A percentile compares a stretch with the other conserved stretches of the same genome.
Conservation (phyloP, 345 rosid genomes). For the Alliaria petiolata region DNA sequence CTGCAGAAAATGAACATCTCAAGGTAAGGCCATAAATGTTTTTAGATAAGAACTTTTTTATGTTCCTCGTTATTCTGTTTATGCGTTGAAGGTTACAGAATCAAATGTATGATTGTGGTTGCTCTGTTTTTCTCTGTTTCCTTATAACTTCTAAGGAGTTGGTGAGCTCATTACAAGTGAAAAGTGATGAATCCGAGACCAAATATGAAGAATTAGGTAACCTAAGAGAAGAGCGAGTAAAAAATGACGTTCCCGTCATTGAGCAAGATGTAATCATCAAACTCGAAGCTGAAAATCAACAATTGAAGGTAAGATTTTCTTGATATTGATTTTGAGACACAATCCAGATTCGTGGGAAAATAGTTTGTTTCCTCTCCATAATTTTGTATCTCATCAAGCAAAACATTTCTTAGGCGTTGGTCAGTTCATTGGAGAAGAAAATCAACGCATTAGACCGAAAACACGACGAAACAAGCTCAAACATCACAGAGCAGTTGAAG, state of each 20-base stretch:
- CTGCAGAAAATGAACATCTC: slow-evolving; percentile 77
- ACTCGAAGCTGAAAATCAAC: slow-evolving; percentile 73
- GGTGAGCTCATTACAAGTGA: slow-evolving; percentile 68
- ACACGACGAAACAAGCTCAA: slow-evolving; percentile 57
- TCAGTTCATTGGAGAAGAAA: slow-evolving; percentile 68
- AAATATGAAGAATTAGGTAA: slow-evolving; percentile 59
- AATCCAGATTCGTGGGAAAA: neutral
- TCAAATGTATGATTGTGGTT: neutral
- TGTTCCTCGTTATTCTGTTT: too few species aligned
- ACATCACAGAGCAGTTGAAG: slow-evolving; percentile 63
- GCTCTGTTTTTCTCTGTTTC: neutral
- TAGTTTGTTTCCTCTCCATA: neutral
- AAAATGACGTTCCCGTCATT: slow-evolving; percentile 53
- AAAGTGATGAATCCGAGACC: slow-evolving; percentile 63
- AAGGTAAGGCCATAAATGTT: slow-evolving; percentile 66
- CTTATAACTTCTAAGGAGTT: slow-evolving; percentile 39
- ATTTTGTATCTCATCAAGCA: slow-evolving; percentile 8
- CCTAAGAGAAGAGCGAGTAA: slow-evolving; percentile 38
- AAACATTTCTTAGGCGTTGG: slow-evolving; percentile 43
- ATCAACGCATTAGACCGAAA: slow-evolving; percentile 69
- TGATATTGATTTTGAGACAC: neutral
- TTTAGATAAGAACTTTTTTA: too few species aligned
- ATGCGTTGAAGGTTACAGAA: neutral
- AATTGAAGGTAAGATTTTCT: slow-evolving; percentile 57
- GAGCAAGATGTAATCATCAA: slow-evolving; percentile 54